Evolutionary conservation across 768 basidiomycete species (phyloP).

Genomic region (Boletus pseudopeckii): DNA sequence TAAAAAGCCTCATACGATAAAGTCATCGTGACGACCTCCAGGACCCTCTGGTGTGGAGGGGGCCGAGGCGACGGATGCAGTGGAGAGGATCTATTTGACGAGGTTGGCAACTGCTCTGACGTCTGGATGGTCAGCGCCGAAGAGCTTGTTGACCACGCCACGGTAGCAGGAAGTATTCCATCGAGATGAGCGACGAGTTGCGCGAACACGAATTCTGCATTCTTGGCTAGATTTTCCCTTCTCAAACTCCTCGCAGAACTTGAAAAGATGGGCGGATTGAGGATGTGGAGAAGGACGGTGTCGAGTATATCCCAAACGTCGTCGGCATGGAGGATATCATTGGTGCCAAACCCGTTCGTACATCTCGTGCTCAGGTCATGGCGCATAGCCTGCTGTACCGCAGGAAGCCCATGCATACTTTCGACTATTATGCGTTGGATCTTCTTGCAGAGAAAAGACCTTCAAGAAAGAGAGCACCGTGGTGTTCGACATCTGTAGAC

Average conservation of each 20-base stretch:
- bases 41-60: conserved; percentile 38
- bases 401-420: conserved; percentile 34
- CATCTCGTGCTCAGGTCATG: conserved; percentile 40
- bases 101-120: too few relatives aligned
- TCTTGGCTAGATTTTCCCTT: too few relatives aligned
- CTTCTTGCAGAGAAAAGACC: conserved; percentile 40
- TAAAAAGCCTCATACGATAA: conserved; percentile 16
- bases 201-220: too few relatives aligned
- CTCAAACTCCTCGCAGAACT: too few relatives aligned
- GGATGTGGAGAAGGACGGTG: too few relatives aligned
- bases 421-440: conserved; percentile 37
- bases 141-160: too few relatives aligned
- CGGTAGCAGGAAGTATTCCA: too few relatives aligned
- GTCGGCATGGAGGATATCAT: too few relatives aligned
- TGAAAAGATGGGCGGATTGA: too few relatives aligned
- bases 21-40: conserved; percentile 70
- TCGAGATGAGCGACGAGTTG: too few relatives aligned
- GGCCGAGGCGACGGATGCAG: conserved; percentile 16
- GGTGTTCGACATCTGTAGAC: conserved; percentile 20
- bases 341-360: conserved; percentile 36
- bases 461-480: conserved; percentile 40
- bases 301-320: too few relatives aligned
- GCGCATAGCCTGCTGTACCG: conserved; percentile 41
- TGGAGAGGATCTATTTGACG: conserved; percentile 38
- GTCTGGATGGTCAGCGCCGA: too few relatives aligned